phyloP scores from a whole-genome alignment of 2,329 filamentous ascomycete genomes.

The Blumeria hordei region DNA sequence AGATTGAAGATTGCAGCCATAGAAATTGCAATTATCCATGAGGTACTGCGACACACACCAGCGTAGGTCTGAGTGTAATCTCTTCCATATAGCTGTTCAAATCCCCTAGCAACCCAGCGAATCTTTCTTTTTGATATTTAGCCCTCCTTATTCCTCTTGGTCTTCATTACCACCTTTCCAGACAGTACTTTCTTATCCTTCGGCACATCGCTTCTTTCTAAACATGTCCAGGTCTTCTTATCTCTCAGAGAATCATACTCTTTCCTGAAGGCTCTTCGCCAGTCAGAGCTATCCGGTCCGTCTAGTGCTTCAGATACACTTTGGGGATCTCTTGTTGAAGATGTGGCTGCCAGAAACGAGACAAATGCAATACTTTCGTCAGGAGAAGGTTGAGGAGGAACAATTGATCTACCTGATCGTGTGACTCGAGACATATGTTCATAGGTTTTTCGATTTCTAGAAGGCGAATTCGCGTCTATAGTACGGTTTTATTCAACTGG shows the following conservation, averaged over 20 bases:
- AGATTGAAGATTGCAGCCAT: background rate
- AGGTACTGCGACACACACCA: background rate
- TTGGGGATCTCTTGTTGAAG: background rate
- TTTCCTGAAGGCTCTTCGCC: background rate
- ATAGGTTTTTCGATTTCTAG: too few relatives aligned
- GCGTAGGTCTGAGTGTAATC: background rate
- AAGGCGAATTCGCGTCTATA: background rate
- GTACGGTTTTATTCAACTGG: background rate
- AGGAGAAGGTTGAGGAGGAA: background rate
- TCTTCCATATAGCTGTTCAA: background rate
- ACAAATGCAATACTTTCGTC: background rate
- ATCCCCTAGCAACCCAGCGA: constrained; percentile 1
- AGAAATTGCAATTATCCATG: background rate
- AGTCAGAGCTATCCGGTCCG: background rate
- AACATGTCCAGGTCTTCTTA: background rate
- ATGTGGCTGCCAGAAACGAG: background rate
- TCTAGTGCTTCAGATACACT: background rate
- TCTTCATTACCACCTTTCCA: background rate
- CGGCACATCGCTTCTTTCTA: background rate
- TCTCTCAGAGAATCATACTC: background rate
- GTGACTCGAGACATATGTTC: too few relatives aligned
- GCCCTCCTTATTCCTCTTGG: constrained; percentile 1
- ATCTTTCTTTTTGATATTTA: background rate
- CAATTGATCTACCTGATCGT: background rate
- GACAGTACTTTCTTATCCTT: constrained; percentile 1